Percentiles rank a stretch among this genome's conserved stretches.
Evolutionary conservation across 164 flowering plant species (phyloP).

Genomic region (Warburgia ugandensis): DNA sequence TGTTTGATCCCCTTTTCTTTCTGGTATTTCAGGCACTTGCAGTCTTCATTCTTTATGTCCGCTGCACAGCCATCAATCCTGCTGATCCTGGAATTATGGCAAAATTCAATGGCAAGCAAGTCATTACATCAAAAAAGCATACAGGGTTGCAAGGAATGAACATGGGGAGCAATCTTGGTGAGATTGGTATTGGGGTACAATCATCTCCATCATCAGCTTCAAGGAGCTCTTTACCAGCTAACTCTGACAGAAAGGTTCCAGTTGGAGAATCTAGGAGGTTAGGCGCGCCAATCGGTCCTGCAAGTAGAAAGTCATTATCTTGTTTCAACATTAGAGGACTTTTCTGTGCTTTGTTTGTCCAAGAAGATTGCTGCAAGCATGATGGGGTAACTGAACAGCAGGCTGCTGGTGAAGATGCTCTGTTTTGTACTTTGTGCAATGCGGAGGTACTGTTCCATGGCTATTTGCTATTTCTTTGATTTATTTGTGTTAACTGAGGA

Average conservation of each 20-base stretch:
- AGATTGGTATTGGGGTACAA: constrained; percentile 29
- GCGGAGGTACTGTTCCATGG: constrained; percentile 60
- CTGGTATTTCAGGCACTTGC: constrained; percentile 58
- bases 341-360: constrained; percentile 65
- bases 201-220: constrained; percentile 66
- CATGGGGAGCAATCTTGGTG: constrained; percentile 30
- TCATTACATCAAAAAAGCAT: constrained; percentile 16
- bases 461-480: not conserved
- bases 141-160: constrained; percentile 25
- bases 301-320: constrained; percentile 26
- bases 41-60: constrained; percentile 86
- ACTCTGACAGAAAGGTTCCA: constrained; percentile 51
- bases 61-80: constrained; percentile 91
- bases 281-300: constrained; percentile 17
- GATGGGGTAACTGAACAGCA: constrained; percentile 40
- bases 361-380: constrained; percentile 71
- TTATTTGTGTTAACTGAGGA: constrained; percentile 1
- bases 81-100: constrained; percentile 90
- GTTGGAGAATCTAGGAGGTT: constrained; percentile 27
- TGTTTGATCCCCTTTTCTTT: not conserved
- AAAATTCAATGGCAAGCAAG: constrained; percentile 28
- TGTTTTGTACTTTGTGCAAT: constrained; percentile 94
- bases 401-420: constrained; percentile 58
- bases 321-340: constrained; percentile 37
- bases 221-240: constrained; percentile 48